These are phyloP conservation scores for Austroboletus niveus DNA, from an alignment of 1,284 basidiomycete genomes.

Conservation along the genomic window DNA sequence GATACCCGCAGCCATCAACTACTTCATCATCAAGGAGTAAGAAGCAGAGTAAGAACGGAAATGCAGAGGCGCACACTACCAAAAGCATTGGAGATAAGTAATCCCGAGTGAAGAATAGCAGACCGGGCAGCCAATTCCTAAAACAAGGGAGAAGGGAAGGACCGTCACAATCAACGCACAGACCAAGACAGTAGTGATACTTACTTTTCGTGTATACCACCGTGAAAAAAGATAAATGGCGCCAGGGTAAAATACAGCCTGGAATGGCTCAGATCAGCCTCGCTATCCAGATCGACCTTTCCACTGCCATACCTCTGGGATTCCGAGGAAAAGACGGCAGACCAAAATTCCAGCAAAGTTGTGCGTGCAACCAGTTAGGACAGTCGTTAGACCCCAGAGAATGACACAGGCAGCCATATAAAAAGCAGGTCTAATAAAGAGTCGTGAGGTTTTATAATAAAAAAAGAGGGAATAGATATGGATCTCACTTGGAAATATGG, in stretches of 20 bases:
- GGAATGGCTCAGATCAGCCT: neutral
- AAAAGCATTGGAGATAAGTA: conserved; percentile 77
- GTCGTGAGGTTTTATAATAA: neutral
- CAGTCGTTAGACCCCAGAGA: conserved; percentile 61
- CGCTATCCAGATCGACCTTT: neutral
- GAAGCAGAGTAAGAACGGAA: neutral
- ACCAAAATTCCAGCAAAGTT: conserved; percentile 56
- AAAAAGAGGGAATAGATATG: neutral
- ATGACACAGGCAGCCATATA: conserved; percentile 65
- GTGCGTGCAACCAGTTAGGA: conserved; percentile 56
- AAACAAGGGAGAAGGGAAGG: neutral
- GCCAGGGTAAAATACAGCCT: conserved; percentile 65
- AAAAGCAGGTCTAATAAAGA: conserved; percentile 48
- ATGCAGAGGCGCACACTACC: conserved; percentile 51
- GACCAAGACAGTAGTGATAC: neutral
- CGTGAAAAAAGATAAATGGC: conserved; percentile 59
- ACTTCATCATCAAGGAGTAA: conserved; percentile 1
- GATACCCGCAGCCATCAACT: conserved; percentile 71
- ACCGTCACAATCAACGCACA: neutral
- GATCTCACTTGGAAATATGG: conserved; percentile 43
- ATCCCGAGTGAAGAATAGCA: conserved; percentile 65
- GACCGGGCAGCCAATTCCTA: conserved; percentile 68
- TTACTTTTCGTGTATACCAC: conserved; percentile 65
- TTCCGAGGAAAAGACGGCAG: conserved; percentile 59
- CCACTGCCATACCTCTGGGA: conserved; percentile 49